A percentile compares a stretch with the other conserved stretches of the same genome.
Conservation (phyloP, 2,329 filamentous ascomycete species). For the Epichloe festucae region DNA sequence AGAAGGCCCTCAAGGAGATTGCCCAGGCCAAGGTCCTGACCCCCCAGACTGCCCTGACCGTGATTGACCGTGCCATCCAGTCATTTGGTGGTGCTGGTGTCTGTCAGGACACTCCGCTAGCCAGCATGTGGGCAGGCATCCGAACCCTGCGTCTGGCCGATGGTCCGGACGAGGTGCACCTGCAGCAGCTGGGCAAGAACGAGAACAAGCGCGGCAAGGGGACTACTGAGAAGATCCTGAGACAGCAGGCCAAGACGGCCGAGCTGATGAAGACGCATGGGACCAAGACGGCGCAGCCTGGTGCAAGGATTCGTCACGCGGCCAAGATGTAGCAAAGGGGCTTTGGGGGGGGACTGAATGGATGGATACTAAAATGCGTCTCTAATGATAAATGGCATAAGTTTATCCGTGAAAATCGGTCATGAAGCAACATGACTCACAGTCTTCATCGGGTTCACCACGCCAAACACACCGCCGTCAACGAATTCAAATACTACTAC, state of each 20-base stretch:
- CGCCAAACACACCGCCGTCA: slow-evolving; percentile 4
- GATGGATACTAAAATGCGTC: not conserved
- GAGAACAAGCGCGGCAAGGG: slow-evolving; percentile 60
- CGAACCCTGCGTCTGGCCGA: slow-evolving; percentile 79
- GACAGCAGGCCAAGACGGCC: slow-evolving; percentile 52
- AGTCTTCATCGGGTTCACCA: not conserved
- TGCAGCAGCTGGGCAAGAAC: slow-evolving; percentile 67
- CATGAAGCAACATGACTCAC: not conserved
- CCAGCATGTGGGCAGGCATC: slow-evolving; percentile 67
- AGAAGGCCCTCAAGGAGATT: slow-evolving; percentile 83
- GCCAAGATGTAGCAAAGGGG: slow-evolving; percentile 28
- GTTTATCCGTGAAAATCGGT: not conserved
- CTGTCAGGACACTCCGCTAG: slow-evolving; percentile 86
- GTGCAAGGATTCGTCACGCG: slow-evolving; percentile 34
- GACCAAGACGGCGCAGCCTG: slow-evolving; percentile 33
- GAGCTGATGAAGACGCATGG: slow-evolving; percentile 51
- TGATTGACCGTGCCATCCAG: slow-evolving; percentile 92
- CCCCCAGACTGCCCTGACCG: slow-evolving; percentile 70
- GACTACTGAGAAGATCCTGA: slow-evolving; percentile 47
- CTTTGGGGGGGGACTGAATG: not conserved
- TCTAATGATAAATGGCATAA: not conserved
- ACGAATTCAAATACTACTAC: not conserved
- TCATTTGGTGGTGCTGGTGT: slow-evolving; percentile 84
- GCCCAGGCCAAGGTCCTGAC: slow-evolving; percentile 85
- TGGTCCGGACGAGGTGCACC: slow-evolving; percentile 91